phyloP scores from a whole-genome alignment of 495 filamentous ascomycete genomes.

The Bacidia gigantensis region DNA sequence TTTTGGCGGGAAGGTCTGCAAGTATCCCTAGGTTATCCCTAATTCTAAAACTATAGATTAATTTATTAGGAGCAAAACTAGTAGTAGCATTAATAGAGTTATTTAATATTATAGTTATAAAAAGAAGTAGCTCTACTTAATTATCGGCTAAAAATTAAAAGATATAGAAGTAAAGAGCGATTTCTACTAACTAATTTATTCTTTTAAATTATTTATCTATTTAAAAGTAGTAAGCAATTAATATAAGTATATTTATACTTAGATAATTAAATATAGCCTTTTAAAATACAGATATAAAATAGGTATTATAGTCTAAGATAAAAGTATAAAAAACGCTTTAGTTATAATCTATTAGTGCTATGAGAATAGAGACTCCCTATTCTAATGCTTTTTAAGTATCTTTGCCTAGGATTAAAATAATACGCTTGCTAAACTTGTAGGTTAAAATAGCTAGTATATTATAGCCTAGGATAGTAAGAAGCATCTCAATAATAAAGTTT shows the following conservation, averaged over 20 bases:
- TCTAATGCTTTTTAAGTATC: background rate
- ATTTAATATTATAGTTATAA: too few relatives aligned
- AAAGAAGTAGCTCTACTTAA: background rate
- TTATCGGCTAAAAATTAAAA: background rate
- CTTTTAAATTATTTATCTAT: background rate
- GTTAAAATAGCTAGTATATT: background rate
- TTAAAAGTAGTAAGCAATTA: background rate
- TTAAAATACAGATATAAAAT: background rate
- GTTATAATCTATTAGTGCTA: background rate
- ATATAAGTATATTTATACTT: background rate
- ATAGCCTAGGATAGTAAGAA: background rate
- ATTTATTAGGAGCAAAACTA: background rate
- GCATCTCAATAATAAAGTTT: conserved; percentile 1
- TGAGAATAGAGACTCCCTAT: background rate
- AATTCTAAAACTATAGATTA: background rate
- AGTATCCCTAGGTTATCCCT: background rate
- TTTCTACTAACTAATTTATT: background rate
- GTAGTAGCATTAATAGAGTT: background rate
- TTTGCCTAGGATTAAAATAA: conserved; percentile 1
- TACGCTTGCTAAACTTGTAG: background rate
- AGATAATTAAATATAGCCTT: background rate
- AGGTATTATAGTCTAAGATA: background rate
- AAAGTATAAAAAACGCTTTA: background rate
- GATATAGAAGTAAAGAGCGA: background rate
- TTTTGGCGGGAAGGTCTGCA: background rate